These are phyloP conservation scores for Podaxis sp. DNA, from an alignment of 768 basidiomycete species.

Conservation along the genomic window DNA sequence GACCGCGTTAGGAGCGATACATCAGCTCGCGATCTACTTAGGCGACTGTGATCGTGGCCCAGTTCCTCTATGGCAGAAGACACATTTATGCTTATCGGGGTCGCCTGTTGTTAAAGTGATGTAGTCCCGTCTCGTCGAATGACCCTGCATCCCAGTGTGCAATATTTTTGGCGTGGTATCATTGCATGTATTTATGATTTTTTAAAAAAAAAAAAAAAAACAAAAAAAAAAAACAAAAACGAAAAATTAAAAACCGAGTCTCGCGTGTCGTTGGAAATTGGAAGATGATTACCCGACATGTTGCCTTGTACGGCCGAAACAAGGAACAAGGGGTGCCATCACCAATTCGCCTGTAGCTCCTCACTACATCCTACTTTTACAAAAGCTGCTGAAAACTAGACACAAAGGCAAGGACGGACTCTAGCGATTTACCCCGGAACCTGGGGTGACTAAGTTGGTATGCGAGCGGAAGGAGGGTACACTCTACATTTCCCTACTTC, in stretches of 20 bases:
- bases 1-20: slow-evolving; percentile 9
- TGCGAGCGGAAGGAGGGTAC: not conserved
- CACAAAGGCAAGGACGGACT: not conserved
- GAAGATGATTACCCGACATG: not conserved
- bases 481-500: not conserved
- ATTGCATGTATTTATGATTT: slow-evolving; percentile 1
- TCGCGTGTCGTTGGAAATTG: not conserved
- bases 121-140: not conserved
- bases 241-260: not conserved
- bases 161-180: not conserved
- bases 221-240: too few relatives aligned
- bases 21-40: slow-evolving; percentile 38
- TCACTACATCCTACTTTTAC: too few relatives aligned
- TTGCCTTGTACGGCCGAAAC: not conserved
- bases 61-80: not conserved
- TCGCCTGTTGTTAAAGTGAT: not conserved
- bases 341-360: not conserved
- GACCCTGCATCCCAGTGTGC: not conserved
- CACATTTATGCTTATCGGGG: not conserved
- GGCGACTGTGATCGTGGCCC: slow-evolving; percentile 24
- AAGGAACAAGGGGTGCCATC: not conserved
- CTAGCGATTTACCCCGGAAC: not conserved
- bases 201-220: not conserved
- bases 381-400: too few relatives aligned
- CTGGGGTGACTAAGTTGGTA: not conserved